Evolutionary conservation across 257 asterid species (phyloP), one percentile per base, ranked within the genome.

Genomic region (Penstemon davidsonii): DNA sequence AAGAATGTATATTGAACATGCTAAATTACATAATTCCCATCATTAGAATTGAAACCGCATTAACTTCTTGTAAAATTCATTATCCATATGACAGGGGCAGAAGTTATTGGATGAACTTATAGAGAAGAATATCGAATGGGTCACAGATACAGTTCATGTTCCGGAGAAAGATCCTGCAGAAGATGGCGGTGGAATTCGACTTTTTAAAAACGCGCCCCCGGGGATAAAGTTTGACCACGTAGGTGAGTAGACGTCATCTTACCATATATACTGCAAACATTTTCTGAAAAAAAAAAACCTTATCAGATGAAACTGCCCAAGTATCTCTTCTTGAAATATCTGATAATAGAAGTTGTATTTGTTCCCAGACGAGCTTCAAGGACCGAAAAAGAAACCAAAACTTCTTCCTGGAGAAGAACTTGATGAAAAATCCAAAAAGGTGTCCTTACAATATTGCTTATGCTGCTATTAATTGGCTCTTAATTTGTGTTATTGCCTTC

Each of bases 371-470:
- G 88, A 89, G 79, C 74, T 84, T 64, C 69, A 71, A 51, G 78
- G 84, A 60, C 92, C 96, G 1, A 76, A 55, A 60, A 89, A 78
- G 81, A 86, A 80, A 69, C 96, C 96, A 55, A 92, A 74, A 79
- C 68, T 89, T 43, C 80, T 78, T 75, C 98, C 87, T 9, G 89
- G 87, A 15, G 75, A 82, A 59, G 92, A 73, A 76, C 71, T 87
- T 44, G 80, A 83, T 76, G 96, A 92, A 73, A 86, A 82, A 59
- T 92, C 96, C 15, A 84, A 85, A 68, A 75, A 79, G 89, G 95
- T 86, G 36, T 41, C 66, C 45, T 25, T 1, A 25, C 33, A 2
- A 1, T 13, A 11, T 54, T 37, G 38, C 37, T 67, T 38, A 3
- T 55, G 18, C 38, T 59, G 55, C 60, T 12, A 13, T 5, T 12